Base-by-base conservation (phyloP, 768 basidiomycete genomes). In the Serendipita sp. region DNA sequence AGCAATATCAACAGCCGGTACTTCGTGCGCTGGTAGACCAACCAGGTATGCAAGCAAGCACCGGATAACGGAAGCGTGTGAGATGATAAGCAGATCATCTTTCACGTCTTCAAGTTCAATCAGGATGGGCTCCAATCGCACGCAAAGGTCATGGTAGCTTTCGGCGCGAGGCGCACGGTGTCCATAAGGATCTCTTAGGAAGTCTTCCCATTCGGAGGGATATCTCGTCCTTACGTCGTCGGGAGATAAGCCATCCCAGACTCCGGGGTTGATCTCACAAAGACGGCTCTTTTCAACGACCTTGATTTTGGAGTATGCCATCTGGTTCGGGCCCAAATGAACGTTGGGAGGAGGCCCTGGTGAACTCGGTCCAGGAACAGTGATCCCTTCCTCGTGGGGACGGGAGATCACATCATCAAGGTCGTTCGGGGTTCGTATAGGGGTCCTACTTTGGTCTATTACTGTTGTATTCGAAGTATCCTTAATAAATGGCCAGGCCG, bases 201-300 rank as follows among this genome's bases (percentile, higher is more conserved):
- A 94, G 29, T 91, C 79, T 67, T 87, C 87, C 90, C 90, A 98
- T 72, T 99, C 96, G 63, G 86, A 88, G 0, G 95, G 90, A 72
- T 94, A 98, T 69, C 84, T 85, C 73, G 85, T 86, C 72, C 85
- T 84, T 18, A 91, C 93, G 70, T 95, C 86, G 67, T 91, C 88
- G 0, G 90, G 87, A 1, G 87, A 88, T 44, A 98, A 79, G 0
- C 96, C 96, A 72, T 98, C 96, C 93, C 94, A 96, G 16, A 98
- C 85, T 4, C 87, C 95, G 62, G 94, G 95, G 70, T 99, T 99
- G 71, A 98, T 96, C 76, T 99, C 96, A 62, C 85, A 79, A 94
- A 98, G 97, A 74, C 94, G 93, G 0, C 87, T 83, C 70, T 96
- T 97, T 75, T 99, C 92, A 52, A 93, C 81, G 34, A 98, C 91